These are phyloP conservation scores for Tagetes erecta DNA, from an alignment of 129 eudicot species.

Conservation along the genomic window DNA sequence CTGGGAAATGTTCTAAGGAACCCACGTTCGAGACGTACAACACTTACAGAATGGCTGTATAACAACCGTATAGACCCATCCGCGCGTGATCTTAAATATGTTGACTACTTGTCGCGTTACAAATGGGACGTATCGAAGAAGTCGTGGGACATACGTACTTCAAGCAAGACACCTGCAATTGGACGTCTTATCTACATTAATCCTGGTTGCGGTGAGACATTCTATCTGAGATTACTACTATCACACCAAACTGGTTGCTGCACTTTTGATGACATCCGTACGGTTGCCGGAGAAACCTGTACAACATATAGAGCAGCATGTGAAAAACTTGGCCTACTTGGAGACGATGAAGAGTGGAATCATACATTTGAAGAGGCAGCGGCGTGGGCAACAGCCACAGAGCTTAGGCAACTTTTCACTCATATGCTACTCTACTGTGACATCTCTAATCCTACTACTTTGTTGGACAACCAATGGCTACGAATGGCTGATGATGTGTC, in stretches of 20 bases:
- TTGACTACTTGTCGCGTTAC: background rate
- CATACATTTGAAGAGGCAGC: too few relatives aligned
- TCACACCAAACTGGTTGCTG: background rate
- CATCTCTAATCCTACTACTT: too few relatives aligned
- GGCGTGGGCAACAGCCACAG: too few relatives aligned
- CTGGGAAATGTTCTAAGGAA: too few relatives aligned
- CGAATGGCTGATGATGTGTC: too few relatives aligned
- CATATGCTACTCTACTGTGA: too few relatives aligned
- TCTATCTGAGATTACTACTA: background rate
- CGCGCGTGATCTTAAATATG: background rate
- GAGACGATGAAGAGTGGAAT: too few relatives aligned
- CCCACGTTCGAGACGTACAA: background rate
- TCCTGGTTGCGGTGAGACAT: background rate
- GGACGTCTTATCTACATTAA: background rate
- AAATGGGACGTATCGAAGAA: background rate
- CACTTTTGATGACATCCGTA: background rate
- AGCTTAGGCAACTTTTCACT: too few relatives aligned
- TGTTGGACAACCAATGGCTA: too few relatives aligned
- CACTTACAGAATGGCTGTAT: background rate
- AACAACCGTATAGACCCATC: background rate
- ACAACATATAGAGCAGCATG: background rate
- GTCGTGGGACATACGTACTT: background rate
- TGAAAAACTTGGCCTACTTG: background rate
- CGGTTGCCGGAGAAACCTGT: background rate
- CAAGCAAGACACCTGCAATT: background rate